Evolutionary conservation across 495 filamentous ascomycete species (phyloP).

Genomic region (Aspergillus carlsbadensis): DNA sequence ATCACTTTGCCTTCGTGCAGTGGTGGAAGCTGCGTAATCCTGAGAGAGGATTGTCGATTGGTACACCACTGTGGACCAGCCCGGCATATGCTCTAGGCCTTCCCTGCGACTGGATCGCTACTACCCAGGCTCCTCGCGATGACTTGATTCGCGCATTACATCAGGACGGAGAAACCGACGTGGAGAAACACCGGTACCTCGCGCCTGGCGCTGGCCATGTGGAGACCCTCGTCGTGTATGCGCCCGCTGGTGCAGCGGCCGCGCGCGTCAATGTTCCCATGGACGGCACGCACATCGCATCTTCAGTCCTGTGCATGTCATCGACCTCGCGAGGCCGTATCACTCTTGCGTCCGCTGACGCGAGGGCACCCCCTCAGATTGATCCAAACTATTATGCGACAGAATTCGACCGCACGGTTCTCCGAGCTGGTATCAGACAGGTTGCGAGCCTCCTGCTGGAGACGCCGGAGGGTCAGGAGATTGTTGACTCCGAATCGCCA

Average conservation of each 20-base stretch:
- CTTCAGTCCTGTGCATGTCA: slow-evolving; percentile 27
- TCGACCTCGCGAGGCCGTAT: slow-evolving; percentile 44
- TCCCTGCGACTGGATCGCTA: slow-evolving; percentile 9
- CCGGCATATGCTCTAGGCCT: slow-evolving; percentile 2
- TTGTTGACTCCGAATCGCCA: slow-evolving; percentile 24
- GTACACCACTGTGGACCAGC: not conserved
- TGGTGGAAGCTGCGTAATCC: slow-evolving; percentile 5
- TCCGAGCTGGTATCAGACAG: slow-evolving; percentile 25
- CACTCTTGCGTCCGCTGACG: slow-evolving; percentile 33
- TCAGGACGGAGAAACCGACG: slow-evolving; percentile 24
- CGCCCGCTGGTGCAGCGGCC: slow-evolving; percentile 20
- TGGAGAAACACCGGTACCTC: slow-evolving; percentile 18
- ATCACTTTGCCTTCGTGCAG: slow-evolving; percentile 7
- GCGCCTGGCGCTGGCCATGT: slow-evolving; percentile 3
- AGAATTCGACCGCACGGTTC: slow-evolving; percentile 27
- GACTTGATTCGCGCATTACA: slow-evolving; percentile 24
- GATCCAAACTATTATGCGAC: slow-evolving; percentile 46
- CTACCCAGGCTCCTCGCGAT: not conserved
- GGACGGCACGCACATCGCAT: slow-evolving; percentile 40
- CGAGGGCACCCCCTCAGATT: slow-evolving; percentile 30
- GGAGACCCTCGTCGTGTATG: slow-evolving; percentile 30
- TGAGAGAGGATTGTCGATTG: not conserved
- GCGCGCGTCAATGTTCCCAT: slow-evolving; percentile 23
- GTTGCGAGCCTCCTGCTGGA: slow-evolving; percentile 11
- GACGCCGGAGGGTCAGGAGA: slow-evolving; percentile 18